A percentile compares a stretch with the other conserved stretches of the same genome.
These are phyloP conservation scores for Termitomyces sp. DNA, from an alignment of 768 basidiomycete species.

Conservation along the genomic window DNA sequence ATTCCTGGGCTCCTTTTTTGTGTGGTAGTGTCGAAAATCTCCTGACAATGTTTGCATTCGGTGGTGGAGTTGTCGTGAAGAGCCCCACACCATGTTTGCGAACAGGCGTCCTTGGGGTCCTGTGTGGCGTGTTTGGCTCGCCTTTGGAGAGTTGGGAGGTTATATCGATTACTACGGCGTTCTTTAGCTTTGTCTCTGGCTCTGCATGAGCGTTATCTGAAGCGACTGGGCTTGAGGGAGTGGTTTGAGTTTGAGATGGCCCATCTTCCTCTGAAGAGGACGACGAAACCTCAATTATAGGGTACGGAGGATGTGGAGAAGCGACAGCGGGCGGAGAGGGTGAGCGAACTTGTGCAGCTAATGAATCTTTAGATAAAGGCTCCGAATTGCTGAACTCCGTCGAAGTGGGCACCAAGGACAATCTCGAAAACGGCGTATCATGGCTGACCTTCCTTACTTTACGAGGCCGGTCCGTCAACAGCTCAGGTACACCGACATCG, in stretches of 20 bases:
- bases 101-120: background rate
- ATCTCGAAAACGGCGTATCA: constrained; percentile 5
- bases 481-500: background rate
- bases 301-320: background rate
- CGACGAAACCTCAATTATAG: background rate
- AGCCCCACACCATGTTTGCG: constrained; percentile 6
- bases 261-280: background rate
- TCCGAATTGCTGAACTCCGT: background rate
- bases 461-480: background rate
- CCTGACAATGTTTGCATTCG: background rate
- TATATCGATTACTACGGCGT: background rate
- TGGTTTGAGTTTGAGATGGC: background rate
- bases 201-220: background rate
- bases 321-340: background rate
- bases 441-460: constrained; percentile 11
- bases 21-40: background rate
- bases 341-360: background rate
- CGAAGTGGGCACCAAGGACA: background rate
- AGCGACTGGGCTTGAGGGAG: background rate
- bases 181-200: background rate
- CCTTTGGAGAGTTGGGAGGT: background rate
- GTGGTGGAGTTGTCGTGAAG: constrained; percentile 5
- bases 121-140: background rate
- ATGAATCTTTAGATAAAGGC: background rate
- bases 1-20: background rate